Conservation (phyloP, 31 red algal genomes). For the Porphyra umbilicalis region DNA sequence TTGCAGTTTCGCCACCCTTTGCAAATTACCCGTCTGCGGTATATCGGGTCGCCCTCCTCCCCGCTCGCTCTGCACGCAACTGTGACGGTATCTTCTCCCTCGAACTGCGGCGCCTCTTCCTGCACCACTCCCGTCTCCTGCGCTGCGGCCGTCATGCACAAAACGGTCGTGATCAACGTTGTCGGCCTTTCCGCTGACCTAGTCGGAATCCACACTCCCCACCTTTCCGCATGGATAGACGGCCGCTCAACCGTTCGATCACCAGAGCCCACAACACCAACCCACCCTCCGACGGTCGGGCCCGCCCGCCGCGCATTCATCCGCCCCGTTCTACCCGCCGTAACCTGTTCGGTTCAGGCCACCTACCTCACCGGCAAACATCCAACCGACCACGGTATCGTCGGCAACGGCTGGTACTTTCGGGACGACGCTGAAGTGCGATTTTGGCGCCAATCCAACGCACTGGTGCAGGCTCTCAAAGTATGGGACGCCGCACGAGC, state of each 20-base stretch:
- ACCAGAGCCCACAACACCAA: too few species aligned
- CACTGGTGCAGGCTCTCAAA: conserved; percentile 32
- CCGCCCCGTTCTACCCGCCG: conserved; percentile 43
- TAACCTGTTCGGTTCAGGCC: conserved; percentile 46
- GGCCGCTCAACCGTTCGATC: too few species aligned
- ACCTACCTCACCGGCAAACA: conserved; percentile 47
- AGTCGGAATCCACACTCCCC: conserved; percentile 44
- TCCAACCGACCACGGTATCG: conserved; percentile 48
- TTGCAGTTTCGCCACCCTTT: too few species aligned
- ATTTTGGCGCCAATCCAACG: conserved; percentile 66
- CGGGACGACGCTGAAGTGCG: conserved; percentile 38
- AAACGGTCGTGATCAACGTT: conserved; percentile 40
- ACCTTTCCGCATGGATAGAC: conserved; percentile 7
- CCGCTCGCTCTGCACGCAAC: too few species aligned
- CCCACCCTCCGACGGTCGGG: neutral
- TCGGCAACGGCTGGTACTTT: conserved; percentile 68
- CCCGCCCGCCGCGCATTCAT: conserved; percentile 4
- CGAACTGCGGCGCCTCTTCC: too few species aligned
- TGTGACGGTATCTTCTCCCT: too few species aligned
- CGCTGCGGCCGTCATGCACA: too few species aligned
- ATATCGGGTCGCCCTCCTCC: too few species aligned
- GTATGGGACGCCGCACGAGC: conserved; percentile 42
- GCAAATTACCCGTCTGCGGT: too few species aligned
- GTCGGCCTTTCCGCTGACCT: conserved; percentile 48
- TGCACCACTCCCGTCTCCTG: too few species aligned